phyloP scores from a whole-genome alignment of 1,284 basidiomycete genomes.

The Fomitopsis schrenkii region DNA sequence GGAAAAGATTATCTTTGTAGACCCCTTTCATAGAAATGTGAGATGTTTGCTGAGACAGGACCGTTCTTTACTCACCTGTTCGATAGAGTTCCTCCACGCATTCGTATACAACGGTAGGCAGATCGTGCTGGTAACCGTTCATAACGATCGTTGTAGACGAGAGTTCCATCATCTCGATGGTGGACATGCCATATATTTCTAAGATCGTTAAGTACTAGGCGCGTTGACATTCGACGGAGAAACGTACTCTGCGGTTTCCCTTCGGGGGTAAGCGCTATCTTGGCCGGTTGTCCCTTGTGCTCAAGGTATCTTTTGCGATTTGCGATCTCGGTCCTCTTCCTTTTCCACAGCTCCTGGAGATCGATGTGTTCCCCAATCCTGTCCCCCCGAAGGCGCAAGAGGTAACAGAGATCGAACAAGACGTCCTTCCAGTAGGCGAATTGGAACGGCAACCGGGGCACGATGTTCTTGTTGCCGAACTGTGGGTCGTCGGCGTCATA shows the following conservation, averaged over 20 bases:
- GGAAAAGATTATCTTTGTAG: constrained; percentile 47
- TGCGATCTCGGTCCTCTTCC: constrained; percentile 22
- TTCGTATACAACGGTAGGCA: constrained; percentile 52
- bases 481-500: neutral
- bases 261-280: neutral
- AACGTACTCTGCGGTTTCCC: neutral
- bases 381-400: constrained; percentile 18
- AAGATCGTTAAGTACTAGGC: neutral
- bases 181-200: constrained; percentile 47
- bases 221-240: neutral
- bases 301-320: neutral
- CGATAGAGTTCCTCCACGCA: constrained; percentile 60
- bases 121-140: constrained; percentile 46
- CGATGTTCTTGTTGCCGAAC: neutral
- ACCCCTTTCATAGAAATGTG: constrained; percentile 27
- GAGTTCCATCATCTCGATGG: constrained; percentile 41
- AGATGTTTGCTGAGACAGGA: neutral
- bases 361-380: constrained; percentile 27
- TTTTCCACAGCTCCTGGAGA: constrained; percentile 31
- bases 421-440: constrained; percentile 16
- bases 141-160: constrained; percentile 43
- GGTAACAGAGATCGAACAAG: constrained; percentile 17
- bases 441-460: constrained; percentile 13
- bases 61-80: constrained; percentile 35
- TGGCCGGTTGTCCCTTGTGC: neutral